These are phyloP conservation scores for Suillus brevipes DNA, from an alignment of 768 basidiomycete genomes.

Conservation along the genomic window DNA sequence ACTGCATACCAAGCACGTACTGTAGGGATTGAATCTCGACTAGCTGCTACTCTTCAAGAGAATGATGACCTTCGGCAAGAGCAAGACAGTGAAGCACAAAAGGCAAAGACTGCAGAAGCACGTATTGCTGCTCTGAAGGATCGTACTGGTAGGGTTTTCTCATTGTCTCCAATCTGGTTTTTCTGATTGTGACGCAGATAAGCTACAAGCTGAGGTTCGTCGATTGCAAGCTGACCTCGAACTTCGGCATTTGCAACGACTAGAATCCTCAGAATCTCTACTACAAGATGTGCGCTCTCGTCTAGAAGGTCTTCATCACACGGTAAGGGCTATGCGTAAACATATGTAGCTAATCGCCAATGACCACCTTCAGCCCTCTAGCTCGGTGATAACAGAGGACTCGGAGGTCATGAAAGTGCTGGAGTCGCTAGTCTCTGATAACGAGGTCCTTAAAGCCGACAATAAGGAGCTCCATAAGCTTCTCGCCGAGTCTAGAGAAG, in stretches of 20 bases:
- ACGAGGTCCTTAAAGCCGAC: constrained; percentile 78
- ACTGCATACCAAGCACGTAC: constrained; percentile 69
- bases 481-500: constrained; percentile 75
- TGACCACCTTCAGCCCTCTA: constrained; percentile 36
- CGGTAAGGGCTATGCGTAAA: constrained; percentile 40
- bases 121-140: constrained; percentile 65
- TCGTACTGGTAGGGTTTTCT: constrained; percentile 51
- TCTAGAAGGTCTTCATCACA: constrained; percentile 58
- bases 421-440: constrained; percentile 84
- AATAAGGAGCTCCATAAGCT: constrained; percentile 77
- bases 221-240: constrained; percentile 66
- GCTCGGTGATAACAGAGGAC: constrained; percentile 42
- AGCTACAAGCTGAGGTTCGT: constrained; percentile 66
- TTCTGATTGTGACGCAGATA: constrained; percentile 44
- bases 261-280: constrained; percentile 67
- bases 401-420: constrained; percentile 67
- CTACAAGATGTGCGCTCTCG: constrained; percentile 64
- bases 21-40: constrained; percentile 66
- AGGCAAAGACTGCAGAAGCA: constrained; percentile 67
- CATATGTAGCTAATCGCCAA: constrained; percentile 18
- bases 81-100: constrained; percentile 65
- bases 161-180: background rate
- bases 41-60: constrained; percentile 68
- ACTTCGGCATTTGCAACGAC: constrained; percentile 54
- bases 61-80: constrained; percentile 86